Percentiles rank a stretch among this genome's conserved stretches.
Conservation (phyloP, 169 alveolate species). For the Plasmodium knowlesi region DNA sequence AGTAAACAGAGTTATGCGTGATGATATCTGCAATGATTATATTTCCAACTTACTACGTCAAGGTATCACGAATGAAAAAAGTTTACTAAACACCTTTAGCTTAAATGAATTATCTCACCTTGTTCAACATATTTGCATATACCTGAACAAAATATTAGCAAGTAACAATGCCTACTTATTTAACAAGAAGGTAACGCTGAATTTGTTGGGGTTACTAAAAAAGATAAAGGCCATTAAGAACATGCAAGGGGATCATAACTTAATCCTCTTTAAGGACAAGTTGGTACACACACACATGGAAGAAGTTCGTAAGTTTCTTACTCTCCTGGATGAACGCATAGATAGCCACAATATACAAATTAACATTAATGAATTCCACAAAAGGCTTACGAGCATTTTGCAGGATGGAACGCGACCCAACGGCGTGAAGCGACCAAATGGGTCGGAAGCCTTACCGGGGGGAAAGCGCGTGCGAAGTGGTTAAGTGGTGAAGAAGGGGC, state of each 20-base stretch:
- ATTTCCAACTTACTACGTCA: not conserved
- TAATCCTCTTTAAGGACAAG: slow-evolving; percentile 19
- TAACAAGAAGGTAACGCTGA: slow-evolving; percentile 31
- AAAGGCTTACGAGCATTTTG: not conserved
- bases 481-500: not conserved
- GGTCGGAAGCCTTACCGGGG: not conserved
- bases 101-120: slow-evolving; percentile 32
- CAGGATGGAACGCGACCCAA: not conserved
- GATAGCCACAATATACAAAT: slow-evolving; percentile 21
- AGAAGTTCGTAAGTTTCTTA: slow-evolving; percentile 7
- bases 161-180: slow-evolving; percentile 38
- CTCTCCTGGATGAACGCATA: slow-evolving; percentile 21
- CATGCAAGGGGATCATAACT: slow-evolving; percentile 14
- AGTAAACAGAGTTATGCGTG: not conserved
- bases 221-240: not conserved
- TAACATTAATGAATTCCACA: slow-evolving; percentile 32
- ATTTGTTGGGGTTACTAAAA: slow-evolving; percentile 24
- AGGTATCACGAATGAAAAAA: not conserved
- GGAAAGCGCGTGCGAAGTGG: not conserved
- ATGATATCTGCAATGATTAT: not conserved
- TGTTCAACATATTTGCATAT: slow-evolving; percentile 7
- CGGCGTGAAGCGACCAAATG: not conserved
- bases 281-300: not conserved
- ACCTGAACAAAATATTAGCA: slow-evolving; percentile 6
- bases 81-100: not conserved